Evolutionary conservation across 140 eudicot genomes (phyloP), one percentile per base, ranked within the genome.

Genomic region (Oenanthe javanica): DNA sequence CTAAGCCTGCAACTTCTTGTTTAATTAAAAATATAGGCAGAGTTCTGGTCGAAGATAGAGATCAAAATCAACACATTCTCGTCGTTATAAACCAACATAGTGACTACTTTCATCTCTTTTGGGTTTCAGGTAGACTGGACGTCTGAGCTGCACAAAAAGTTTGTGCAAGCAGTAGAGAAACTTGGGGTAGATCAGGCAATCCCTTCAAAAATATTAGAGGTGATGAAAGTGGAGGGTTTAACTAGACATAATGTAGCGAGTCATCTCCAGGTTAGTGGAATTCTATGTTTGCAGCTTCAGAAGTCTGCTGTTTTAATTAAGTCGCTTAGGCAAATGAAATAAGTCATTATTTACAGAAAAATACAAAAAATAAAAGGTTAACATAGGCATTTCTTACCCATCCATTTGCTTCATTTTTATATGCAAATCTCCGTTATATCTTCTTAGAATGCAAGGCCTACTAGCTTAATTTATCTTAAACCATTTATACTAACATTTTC

Each of bases 181-280:
- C 93, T 95, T 13, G 99, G 99, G 40, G 97, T 95, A 43, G 99
- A 95, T 77, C 96, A 95, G 87, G 99, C 99, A 23, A 93, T 95
- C 75, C 99, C 99, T 75, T 95, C 99, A 79, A 93, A 89, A 72
- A 95, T 95, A 82, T 85, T 95, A 25, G 97, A 95, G 85, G 93
- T 92, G 63, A 95, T 95, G 99, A 90, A 93, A 31, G 92, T 89
- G 49, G 89, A 92, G 77, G 91, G 96, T 85, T 92, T 95, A 73
- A 95, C 99, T 82, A 87, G 99, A 50, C 97, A 95, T 84, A 95
- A 95, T 72, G 87, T 95, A 84, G 97, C 99, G 31, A 95, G 99
- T 86, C 99, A 95, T 92, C 99, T 95, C 80, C 99, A 95, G 91
- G 99, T 95, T 82, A 78, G 84, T 40, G 75, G 5, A 73, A 67